Evolutionary conservation across 306 rosid species (phyloP), one percentile per base, ranked within the genome.

Genomic region (Glycine latifolia): DNA sequence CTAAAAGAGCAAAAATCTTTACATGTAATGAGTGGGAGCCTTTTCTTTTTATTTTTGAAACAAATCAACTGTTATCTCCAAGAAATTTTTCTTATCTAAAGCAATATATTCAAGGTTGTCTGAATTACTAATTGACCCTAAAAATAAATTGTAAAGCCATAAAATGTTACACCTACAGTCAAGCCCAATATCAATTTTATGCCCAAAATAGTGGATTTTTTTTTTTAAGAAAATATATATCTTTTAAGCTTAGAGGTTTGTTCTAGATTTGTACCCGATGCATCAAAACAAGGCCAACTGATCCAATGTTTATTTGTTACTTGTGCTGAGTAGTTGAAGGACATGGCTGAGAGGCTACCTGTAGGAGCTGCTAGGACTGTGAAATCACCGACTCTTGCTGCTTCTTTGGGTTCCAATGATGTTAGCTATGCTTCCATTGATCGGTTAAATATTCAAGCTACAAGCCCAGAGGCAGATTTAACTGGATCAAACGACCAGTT

Each of bases 301-400:
- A 82, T 72, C 70, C 56, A 59, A 35, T 39, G 4, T 65, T 56
- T 70, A 44, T 76, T 76, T 82, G 71, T 71, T 59, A 76, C n/a
- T 61, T 79, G 16, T 60, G 65, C 72, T 67, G 77, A 82, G 77
- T 83, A 95, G 99, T 90, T 93, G 89, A 95, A 95, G 88, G 98
- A 93, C 80, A 88, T 95, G 99, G 99, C 99, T 82, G 99, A 93
- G 89, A 86, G 96, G 88, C 91, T 93, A 71, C 99, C 99, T 71
- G 91, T 95, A 63, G 99, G 97, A 86, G 91, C 94, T 48, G 87
- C 89, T 17, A 91, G 93, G 78, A 95, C 75, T 80, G 85, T 87
- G 71, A 93, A 93, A 87, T 90, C 97, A 58, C 92, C 92, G 20
- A 77, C 92, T 87, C 86, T 87, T 80, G 65, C 94, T 81, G 91